These are phyloP conservation scores for Peniophora sp. DNA, from an alignment of 1,284 basidiomycete species.

Conservation along the genomic window DNA sequence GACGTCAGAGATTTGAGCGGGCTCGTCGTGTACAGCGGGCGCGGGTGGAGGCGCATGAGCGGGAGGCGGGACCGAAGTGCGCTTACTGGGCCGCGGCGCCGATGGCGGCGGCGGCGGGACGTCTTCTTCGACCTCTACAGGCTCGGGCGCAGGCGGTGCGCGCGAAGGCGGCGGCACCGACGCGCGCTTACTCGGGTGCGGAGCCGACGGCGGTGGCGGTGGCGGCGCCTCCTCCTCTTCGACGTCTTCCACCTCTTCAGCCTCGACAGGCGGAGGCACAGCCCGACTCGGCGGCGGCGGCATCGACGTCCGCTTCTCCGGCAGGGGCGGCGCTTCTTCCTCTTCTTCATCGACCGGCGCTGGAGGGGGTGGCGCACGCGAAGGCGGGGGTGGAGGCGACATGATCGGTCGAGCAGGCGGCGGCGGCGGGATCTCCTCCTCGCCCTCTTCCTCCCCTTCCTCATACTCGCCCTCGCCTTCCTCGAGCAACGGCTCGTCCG, in stretches of 20 bases:
- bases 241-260: neutral
- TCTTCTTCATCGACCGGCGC: slow-evolving; percentile 2
- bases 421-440: slow-evolving; percentile 22
- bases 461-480: neutral
- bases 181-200: neutral
- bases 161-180: neutral
- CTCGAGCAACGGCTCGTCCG: neutral
- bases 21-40: neutral
- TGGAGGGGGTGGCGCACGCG: slow-evolving; percentile 17
- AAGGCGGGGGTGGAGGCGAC: slow-evolving; percentile 14
- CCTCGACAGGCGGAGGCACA: too few species aligned
- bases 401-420: slow-evolving; percentile 17
- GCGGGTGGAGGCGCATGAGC: too few species aligned
- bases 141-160: neutral
- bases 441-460: slow-evolving; percentile 8
- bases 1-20: slow-evolving; percentile 2
- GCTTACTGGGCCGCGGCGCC: neutral
- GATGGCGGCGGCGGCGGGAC: slow-evolving; percentile 1
- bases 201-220: too few species aligned
- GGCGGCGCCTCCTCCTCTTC: slow-evolving; percentile 3
- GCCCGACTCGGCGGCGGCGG: neutral
- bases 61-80: neutral
- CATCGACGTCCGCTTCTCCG: neutral
- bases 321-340: slow-evolving; percentile 2
- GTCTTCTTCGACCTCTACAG: slow-evolving; percentile 2